Evolutionary conservation across 2,329 filamentous ascomycete species (phyloP).

Genomic region (Fusarium tricinctum): DNA sequence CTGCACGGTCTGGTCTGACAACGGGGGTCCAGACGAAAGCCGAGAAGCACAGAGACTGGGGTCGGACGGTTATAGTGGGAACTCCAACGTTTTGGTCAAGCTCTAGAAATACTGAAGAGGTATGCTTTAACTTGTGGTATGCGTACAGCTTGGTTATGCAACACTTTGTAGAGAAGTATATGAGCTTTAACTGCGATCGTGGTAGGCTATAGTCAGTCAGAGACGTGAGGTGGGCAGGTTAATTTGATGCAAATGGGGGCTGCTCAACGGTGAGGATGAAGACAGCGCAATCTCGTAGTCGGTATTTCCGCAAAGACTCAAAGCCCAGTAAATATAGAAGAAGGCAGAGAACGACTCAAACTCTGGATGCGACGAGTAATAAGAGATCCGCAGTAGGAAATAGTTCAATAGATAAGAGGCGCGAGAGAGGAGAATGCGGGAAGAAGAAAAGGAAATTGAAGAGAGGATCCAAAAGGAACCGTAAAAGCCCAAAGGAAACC

Average conservation of each 20-base stretch:
- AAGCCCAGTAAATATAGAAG: conserved; percentile 9
- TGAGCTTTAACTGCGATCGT: conserved; percentile 9
- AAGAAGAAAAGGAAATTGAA: conserved; percentile 26
- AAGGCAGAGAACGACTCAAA: conserved; percentile 9
- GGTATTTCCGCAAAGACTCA: conserved; percentile 8
- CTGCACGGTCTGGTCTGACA: conserved; percentile 36
- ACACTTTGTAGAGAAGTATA: conserved; percentile 14
- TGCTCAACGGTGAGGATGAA: conserved; percentile 16
- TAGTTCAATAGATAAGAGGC: conserved; percentile 15
- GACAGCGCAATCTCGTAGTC: conserved; percentile 13
- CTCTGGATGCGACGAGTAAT: conserved; percentile 12
- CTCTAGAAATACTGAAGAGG: conserved; percentile 9
- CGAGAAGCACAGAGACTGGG: conserved; percentile 7
- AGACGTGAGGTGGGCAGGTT: conserved; percentile 20
- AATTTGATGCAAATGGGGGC: conserved; percentile 27
- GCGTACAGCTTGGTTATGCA: conserved; percentile 1
- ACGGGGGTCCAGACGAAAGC: conserved; percentile 30
- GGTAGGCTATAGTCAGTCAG: not conserved
- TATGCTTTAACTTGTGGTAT: not conserved
- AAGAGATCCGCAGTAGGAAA: conserved; percentile 4
- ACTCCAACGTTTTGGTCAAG: conserved; percentile 18
- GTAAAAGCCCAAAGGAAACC: conserved; percentile 35
- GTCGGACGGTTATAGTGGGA: conserved; percentile 28
- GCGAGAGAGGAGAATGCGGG: not conserved
- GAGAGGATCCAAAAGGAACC: conserved; percentile 25